Evolutionary conservation across 768 basidiomycete species (phyloP).

Genomic region (Auriculariales sp.): DNA sequence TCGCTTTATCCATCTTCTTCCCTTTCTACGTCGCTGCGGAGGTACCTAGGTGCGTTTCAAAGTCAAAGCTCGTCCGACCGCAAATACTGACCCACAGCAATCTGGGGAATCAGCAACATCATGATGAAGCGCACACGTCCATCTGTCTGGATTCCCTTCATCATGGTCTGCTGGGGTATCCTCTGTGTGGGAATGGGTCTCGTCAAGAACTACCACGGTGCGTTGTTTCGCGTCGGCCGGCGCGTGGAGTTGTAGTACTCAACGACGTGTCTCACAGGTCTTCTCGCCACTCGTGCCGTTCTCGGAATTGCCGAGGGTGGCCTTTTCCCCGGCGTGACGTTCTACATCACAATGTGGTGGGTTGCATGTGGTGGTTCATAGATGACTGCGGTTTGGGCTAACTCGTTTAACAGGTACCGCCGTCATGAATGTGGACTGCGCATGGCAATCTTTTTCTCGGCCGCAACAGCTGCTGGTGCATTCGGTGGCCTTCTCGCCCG

Average conservation of each 20-base stretch:
- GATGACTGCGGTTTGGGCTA: not conserved
- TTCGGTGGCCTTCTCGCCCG: slow-evolving; percentile 57
- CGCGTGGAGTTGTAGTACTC: slow-evolving; percentile 27
- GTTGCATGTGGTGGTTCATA: slow-evolving; percentile 12
- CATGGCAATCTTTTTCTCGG: slow-evolving; percentile 64
- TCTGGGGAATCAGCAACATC: slow-evolving; percentile 48
- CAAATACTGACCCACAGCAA: slow-evolving; percentile 20
- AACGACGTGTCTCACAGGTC: not conserved
- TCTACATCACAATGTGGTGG: slow-evolving; percentile 52
- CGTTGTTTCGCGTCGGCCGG: slow-evolving; percentile 24
- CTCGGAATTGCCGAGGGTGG: slow-evolving; percentile 43
- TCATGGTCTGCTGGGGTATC: slow-evolving; percentile 27
- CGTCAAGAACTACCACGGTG: slow-evolving; percentile 16
- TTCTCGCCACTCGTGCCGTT: slow-evolving; percentile 25
- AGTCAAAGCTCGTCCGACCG: slow-evolving; percentile 15
- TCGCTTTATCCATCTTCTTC: slow-evolving; percentile 63
- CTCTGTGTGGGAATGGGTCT: slow-evolving; percentile 22
- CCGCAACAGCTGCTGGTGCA: slow-evolving; percentile 65
- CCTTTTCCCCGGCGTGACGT: slow-evolving; percentile 38
- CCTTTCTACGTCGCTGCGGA: slow-evolving; percentile 41
- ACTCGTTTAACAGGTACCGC: slow-evolving; percentile 54
- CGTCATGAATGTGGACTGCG: slow-evolving; percentile 60
- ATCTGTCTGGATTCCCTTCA: slow-evolving; percentile 44
- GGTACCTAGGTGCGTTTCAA: slow-evolving; percentile 4
- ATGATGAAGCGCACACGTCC: slow-evolving; percentile 44